Percentiles rank a stretch among this genome's conserved stretches.
These are phyloP conservation scores for Cyclostephanos tholiformis DNA, from an alignment of 108 stramenopile genomes.

Conservation along the genomic window DNA sequence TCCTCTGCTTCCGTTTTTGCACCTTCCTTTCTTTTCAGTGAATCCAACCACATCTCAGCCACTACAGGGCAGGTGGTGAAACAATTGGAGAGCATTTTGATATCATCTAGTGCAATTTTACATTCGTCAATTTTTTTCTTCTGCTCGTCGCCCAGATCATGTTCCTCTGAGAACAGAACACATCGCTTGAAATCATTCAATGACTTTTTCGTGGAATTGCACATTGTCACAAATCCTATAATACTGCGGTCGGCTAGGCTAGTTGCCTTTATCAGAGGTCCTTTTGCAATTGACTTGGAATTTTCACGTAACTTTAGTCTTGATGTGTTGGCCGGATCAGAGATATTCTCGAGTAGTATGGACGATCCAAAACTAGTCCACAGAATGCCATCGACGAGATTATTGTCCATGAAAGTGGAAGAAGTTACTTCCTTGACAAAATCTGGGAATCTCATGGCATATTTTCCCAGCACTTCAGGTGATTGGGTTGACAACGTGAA, in stretches of 20 bases:
- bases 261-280: constrained; percentile 12
- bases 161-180: background rate
- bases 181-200: constrained; percentile 21
- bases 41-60: constrained; percentile 39
- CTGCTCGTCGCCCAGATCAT: constrained; percentile 8
- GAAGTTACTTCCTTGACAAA: constrained; percentile 45
- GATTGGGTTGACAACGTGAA: constrained; percentile 32
- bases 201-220: constrained; percentile 16
- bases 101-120: constrained; percentile 26
- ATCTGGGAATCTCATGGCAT: constrained; percentile 45
- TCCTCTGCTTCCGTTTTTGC: constrained; percentile 17
- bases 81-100: constrained; percentile 39
- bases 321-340: constrained; percentile 13
- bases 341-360: constrained; percentile 27
- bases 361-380: constrained; percentile 40
- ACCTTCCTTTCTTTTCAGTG: constrained; percentile 25
- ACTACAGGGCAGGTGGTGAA: constrained; percentile 34
- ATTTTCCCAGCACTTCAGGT: constrained; percentile 32
- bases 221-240: constrained; percentile 28
- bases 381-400: constrained; percentile 48
- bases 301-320: constrained; percentile 29
- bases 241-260: constrained; percentile 30
- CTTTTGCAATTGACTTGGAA: constrained; percentile 15
- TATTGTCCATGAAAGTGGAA: constrained; percentile 25
- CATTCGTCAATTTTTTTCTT: constrained; percentile 16